Evolutionary conservation across 2,329 filamentous ascomycete species (phyloP).

Genomic region (Clarireedia monteithiana): DNA sequence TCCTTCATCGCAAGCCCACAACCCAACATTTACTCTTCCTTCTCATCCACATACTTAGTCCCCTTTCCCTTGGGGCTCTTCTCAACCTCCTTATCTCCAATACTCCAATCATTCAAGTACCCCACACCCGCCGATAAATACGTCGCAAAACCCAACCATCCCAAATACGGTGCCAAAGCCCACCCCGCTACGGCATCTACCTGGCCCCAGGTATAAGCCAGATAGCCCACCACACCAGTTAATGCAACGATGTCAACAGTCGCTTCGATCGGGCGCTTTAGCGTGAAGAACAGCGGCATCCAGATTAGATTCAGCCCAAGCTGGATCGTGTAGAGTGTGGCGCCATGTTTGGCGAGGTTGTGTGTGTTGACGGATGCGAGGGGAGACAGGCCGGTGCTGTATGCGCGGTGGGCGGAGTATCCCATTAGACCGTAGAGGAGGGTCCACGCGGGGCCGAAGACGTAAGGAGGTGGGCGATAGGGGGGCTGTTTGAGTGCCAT

Average conservation of each 20-base stretch:
- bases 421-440: slow-evolving; percentile 73
- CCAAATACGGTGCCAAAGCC: slow-evolving; percentile 73
- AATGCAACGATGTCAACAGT: slow-evolving; percentile 68
- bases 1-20: not conserved
- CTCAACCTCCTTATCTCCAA: slow-evolving; percentile 32
- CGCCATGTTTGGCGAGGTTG: slow-evolving; percentile 51
- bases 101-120: slow-evolving; percentile 60
- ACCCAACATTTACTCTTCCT: slow-evolving; percentile 12
- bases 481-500: slow-evolving; percentile 59
- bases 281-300: slow-evolving; percentile 90
- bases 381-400: slow-evolving; percentile 53
- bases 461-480: slow-evolving; percentile 49
- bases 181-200: slow-evolving; percentile 67
- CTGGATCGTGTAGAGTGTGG: slow-evolving; percentile 79
- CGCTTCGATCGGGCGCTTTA: slow-evolving; percentile 65
- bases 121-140: slow-evolving; percentile 70
- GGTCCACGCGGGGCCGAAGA: slow-evolving; percentile 61
- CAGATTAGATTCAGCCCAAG: slow-evolving; percentile 78
- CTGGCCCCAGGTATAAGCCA: slow-evolving; percentile 68
- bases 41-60: slow-evolving; percentile 29
- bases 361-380: slow-evolving; percentile 18
- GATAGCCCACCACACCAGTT: slow-evolving; percentile 62
- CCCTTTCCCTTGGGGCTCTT: slow-evolving; percentile 19
- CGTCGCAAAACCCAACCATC: slow-evolving; percentile 80
- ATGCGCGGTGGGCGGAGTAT: slow-evolving; percentile 76